Conservation (phyloP, 176 grass and related monocot species). For the Calamus simplicifolius region DNA sequence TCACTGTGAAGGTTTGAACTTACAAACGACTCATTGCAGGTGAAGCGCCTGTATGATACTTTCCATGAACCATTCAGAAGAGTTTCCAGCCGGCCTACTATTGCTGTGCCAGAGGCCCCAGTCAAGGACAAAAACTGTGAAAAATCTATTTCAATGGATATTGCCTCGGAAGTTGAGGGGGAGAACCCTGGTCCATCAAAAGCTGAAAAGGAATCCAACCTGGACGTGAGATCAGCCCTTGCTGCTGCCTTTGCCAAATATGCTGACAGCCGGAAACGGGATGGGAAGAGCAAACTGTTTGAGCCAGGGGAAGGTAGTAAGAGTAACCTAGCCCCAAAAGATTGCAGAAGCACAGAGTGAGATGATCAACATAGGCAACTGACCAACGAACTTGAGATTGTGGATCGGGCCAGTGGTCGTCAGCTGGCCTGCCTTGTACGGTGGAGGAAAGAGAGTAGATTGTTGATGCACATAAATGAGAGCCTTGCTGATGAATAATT, state of each 20-base stretch:
- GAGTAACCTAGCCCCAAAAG: slow-evolving; percentile 9
- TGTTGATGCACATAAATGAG: too few species aligned
- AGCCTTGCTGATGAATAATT: too few species aligned
- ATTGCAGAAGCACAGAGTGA: slow-evolving; percentile 24
- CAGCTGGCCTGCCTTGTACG: too few species aligned
- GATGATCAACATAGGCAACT: background rate
- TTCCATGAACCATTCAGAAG: slow-evolving; percentile 91
- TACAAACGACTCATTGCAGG: slow-evolving; percentile 31
- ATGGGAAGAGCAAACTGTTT: slow-evolving; percentile 4
- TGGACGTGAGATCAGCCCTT: slow-evolving; percentile 51
- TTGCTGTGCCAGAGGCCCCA: slow-evolving; percentile 51
- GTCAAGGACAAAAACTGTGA: slow-evolving; percentile 40
- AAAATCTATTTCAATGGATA: slow-evolving; percentile 17
- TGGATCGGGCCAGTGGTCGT: too few species aligned
- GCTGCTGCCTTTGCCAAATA: slow-evolving; percentile 72
- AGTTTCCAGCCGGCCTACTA: slow-evolving; percentile 25
- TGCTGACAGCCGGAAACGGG: slow-evolving; percentile 46
- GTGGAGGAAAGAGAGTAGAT: too few species aligned
- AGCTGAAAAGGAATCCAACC: slow-evolving; percentile 33
- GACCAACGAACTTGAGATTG: too few species aligned
- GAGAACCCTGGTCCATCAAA: slow-evolving; percentile 18
- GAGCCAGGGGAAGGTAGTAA: slow-evolving; percentile 23
- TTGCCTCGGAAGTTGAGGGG: slow-evolving; percentile 2
- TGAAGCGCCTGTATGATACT: slow-evolving; percentile 78
- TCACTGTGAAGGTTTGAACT: background rate